Base-by-base conservation (phyloP, 441 rosid species). In the Flueggea neowawraea region DNA sequence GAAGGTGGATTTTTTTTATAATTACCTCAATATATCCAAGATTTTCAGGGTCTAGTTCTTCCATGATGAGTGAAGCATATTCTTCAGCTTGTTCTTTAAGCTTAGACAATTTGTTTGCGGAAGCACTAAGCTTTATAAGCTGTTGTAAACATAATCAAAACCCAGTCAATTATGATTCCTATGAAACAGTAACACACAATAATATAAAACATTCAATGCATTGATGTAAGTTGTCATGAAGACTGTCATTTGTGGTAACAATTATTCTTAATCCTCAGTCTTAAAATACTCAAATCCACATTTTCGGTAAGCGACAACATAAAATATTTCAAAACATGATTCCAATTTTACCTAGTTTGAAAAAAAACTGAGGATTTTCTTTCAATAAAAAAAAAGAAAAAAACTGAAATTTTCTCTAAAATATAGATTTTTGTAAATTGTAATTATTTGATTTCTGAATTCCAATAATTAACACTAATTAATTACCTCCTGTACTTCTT, bases 61-160 rank as follows among this genome's bases (percentile, higher is more conserved):
- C 99, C 99, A 95, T 95, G 54, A 95, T 95, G 49, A 95, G 74
- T n/a, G 91, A 78, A 44, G 99, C 97, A 58, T 95, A 95, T 67
- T 88, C 98, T 77, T 84, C 90, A 16, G 98, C 97, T 80, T 91
- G 96, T 61, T 91, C 98, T 73, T 91, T 86, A 54, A 95, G 82
- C 79, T 91, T 88, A 63, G 93, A 78, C 65, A 95, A 72, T 78
- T 88, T 95, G 80, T 95, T 95, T 22, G 98, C 91, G 6, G 98
- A 95, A 60, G 99, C 99, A 67, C 99, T 95, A 45, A 95, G 82
- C 90, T 88, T 89, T 63, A 95, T 75, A 64, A 95, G 94, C 99
- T 95, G 98, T 47, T 11, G n/a, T 47, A 10, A 47, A 47, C 50
- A 47, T 48, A 60, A 32, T 60, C 14, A 39, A 58, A 41, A 62